phyloP scores from a whole-genome alignment of 2,329 filamentous ascomycete species.

The Fusarium haematococcum region DNA sequence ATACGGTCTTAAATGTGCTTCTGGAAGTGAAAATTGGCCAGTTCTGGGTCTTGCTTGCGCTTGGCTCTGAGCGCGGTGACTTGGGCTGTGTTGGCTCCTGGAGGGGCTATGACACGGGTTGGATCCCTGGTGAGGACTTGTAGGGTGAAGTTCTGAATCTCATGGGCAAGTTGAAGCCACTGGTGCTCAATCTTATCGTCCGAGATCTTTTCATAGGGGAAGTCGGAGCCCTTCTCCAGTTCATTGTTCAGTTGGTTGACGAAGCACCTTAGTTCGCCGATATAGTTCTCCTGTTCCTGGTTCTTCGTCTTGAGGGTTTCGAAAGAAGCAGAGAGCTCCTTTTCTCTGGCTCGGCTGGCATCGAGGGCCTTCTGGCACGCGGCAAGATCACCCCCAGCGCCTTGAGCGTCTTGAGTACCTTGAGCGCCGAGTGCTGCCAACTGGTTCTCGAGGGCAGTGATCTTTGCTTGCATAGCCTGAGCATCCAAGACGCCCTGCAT shows the following conservation, averaged over 20 bases:
- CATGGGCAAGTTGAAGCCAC: slow-evolving; percentile 4
- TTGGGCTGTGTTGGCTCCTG: neutral
- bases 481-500: neutral
- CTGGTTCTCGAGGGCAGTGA: neutral
- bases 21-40: slow-evolving; percentile 1
- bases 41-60: neutral
- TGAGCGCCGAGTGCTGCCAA: neutral
- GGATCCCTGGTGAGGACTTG: slow-evolving; percentile 17
- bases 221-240: neutral
- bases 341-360: neutral
- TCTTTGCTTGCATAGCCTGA: neutral
- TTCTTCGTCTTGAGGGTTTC: neutral
- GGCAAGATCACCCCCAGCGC: neutral
- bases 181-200: neutral
- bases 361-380: neutral
- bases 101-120: neutral
- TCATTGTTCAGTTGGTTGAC: neutral
- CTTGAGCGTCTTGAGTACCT: neutral
- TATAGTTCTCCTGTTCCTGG: neutral
- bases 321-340: neutral
- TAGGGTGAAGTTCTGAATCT: slow-evolving; percentile 10
- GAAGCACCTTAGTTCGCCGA: neutral
- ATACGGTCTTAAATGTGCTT: slow-evolving; percentile 22
- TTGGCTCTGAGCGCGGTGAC: slow-evolving; percentile 11
- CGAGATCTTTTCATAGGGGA: slow-evolving; percentile 9